Percentiles rank a stretch among this genome's conserved stretches.
phyloP scores from a whole-genome alignment of 208 protist species.

The Zelonia costaricensis region DNA sequence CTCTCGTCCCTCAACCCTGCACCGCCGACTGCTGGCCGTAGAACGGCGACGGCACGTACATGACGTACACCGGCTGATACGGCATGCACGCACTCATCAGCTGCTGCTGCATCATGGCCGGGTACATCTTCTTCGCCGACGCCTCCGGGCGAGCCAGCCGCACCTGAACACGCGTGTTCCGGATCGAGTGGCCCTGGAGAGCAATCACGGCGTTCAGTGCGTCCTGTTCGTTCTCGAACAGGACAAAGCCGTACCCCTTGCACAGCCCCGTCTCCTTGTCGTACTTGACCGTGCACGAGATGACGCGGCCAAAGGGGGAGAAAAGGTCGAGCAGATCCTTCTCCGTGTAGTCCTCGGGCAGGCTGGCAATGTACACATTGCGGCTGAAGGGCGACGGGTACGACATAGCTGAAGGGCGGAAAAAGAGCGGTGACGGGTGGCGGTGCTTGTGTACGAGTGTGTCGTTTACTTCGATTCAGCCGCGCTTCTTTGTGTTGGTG shows the following conservation, averaged over 20 bases:
- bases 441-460: too few relatives aligned
- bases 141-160: conserved; percentile 76
- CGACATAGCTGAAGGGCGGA: conserved; percentile 32
- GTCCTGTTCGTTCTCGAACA: conserved; percentile 71
- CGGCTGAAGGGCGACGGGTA: conserved; percentile 57
- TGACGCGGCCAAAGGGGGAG: conserved; percentile 60
- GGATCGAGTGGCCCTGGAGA: conserved; percentile 63
- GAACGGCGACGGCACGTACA: conserved; percentile 38
- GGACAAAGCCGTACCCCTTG: conserved; percentile 88
- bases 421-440: neutral
- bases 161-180: conserved; percentile 78
- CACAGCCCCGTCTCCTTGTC: conserved; percentile 58
- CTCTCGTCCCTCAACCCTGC: conserved; percentile 20
- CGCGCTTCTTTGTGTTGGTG: neutral
- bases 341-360: conserved; percentile 73
- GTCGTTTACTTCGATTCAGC: too few relatives aligned
- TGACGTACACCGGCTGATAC: conserved; percentile 53
- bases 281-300: conserved; percentile 72
- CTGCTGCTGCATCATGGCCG: conserved; percentile 65
- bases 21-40: conserved; percentile 25
- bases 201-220: conserved; percentile 59
- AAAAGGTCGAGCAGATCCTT: conserved; percentile 74
- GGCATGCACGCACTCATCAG: conserved; percentile 35
- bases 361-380: conserved; percentile 89
- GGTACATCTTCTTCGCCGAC: conserved; percentile 72